phyloP scores from a whole-genome alignment of 257 asterid genomes.

The Solanum arcanum region DNA sequence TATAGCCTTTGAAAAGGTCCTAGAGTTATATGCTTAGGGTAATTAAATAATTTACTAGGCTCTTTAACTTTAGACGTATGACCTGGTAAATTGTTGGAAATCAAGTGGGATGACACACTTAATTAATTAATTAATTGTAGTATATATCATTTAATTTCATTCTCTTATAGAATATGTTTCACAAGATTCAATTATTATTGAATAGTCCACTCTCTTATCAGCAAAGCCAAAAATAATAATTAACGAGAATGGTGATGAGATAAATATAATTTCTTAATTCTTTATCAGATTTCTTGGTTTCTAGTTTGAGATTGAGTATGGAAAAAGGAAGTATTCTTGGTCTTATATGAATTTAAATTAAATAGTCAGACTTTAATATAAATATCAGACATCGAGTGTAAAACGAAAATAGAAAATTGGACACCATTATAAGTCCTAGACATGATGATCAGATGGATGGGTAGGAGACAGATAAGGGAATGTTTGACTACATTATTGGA shows the following conservation, averaged over 20 bases:
- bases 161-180: background rate
- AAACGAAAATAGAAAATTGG: background rate
- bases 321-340: rapidly evolving
- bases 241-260: background rate
- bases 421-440: background rate
- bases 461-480: background rate
- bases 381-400: rapidly evolving
- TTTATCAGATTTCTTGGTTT: rapidly evolving
- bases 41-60: background rate
- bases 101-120: background rate
- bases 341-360: rapidly evolving
- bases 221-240: background rate
- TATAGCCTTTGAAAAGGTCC: background rate
- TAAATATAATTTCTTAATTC: rapidly evolving
- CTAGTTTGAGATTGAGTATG: background rate
- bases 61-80: background rate
- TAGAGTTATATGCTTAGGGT: background rate
- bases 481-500: background rate
- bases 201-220: background rate
- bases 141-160: background rate
- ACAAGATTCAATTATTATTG: background rate
- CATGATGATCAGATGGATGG: background rate
- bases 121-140: background rate
- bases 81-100: background rate
- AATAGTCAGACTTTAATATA: background rate